A percentile compares a stretch with the other conserved stretches of the same genome.
These are phyloP conservation scores for Darksidea phi DNA, from an alignment of 495 filamentous ascomycete genomes.

Conservation along the genomic window DNA sequence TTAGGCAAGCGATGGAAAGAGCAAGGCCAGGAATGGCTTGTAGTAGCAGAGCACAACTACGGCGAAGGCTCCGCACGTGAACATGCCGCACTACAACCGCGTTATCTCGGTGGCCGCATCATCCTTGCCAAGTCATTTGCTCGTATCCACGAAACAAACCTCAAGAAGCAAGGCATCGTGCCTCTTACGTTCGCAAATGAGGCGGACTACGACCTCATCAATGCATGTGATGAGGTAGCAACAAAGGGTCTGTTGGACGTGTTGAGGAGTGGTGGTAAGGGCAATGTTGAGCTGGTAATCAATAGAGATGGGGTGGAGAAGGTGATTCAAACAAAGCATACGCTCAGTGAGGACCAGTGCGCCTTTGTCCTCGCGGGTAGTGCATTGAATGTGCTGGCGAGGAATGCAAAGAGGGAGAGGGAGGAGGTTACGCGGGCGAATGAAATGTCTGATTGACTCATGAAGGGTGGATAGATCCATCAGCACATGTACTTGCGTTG, in stretches of 20 bases:
- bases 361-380: conserved; percentile 90
- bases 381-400: conserved; percentile 82
- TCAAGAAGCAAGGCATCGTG: conserved; percentile 98
- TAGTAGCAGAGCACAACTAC: conserved; percentile 97
- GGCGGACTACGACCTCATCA: conserved; percentile 80
- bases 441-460: conserved; percentile 37
- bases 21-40: conserved; percentile 72
- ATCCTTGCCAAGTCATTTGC: conserved; percentile 92
- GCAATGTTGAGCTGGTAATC: conserved; percentile 68
- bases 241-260: conserved; percentile 82
- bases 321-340: conserved; percentile 66
- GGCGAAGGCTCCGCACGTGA: conserved; percentile 93
- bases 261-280: conserved; percentile 72
- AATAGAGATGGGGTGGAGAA: conserved; percentile 60
- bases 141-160: conserved; percentile 95
- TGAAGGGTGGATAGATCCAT: neutral
- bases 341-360: conserved; percentile 82
- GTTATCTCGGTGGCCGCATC: conserved; percentile 84
- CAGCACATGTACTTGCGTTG: no score
- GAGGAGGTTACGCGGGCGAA: conserved; percentile 34
- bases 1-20: conserved; percentile 79
- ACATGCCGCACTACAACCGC: conserved; percentile 93
- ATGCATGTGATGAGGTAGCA: conserved; percentile 74
- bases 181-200: conserved; percentile 85
- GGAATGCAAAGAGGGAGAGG: conserved; percentile 44